Evolutionary conservation across 768 basidiomycete species (phyloP).

Genomic region (Psilocybe cubensis): DNA sequence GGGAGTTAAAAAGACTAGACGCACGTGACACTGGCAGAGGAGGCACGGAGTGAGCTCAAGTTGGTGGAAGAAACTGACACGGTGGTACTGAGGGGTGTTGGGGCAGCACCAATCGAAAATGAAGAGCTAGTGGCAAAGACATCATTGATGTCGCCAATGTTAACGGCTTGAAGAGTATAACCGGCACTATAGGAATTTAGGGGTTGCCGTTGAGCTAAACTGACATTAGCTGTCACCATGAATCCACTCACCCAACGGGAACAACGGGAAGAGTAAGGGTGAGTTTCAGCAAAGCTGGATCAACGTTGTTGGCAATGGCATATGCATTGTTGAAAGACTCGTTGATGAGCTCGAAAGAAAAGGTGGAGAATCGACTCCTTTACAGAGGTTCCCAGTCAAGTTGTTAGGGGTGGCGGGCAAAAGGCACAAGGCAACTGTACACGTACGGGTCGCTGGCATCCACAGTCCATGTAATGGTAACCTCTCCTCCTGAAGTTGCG

Average conservation of each 20-base stretch:
- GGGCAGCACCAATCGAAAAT: conserved; percentile 43
- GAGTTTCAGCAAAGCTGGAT: conserved; percentile 33
- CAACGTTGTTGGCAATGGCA: conserved; percentile 60
- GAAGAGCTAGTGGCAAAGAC: conserved; percentile 40
- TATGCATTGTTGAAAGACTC: conserved; percentile 51
- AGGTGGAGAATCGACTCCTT: too few relatives aligned
- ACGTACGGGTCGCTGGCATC: conserved; percentile 46
- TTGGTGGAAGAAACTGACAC: neutral
- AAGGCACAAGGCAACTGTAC: neutral
- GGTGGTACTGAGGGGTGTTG: conserved; percentile 15
- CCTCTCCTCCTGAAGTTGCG: conserved; percentile 30
- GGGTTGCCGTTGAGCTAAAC: too few relatives aligned
- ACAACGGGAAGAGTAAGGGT: conserved; percentile 51
- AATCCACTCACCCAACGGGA: conserved; percentile 49
- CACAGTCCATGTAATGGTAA: conserved; percentile 53
- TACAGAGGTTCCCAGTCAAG: too few relatives aligned
- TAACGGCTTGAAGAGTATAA: conserved; percentile 53
- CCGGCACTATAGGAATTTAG: conserved; percentile 34
- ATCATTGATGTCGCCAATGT: conserved; percentile 46
- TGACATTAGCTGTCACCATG: too few relatives aligned
- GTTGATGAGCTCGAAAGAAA: conserved; percentile 53
- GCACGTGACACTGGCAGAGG: neutral
- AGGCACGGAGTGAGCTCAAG: neutral
- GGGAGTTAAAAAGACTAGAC: neutral
- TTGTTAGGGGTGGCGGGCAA: too few relatives aligned